Evolutionary conservation across 768 basidiomycete genomes (phyloP), one percentile per base, ranked within the genome.

Genomic region (Lactarius trivialis): DNA sequence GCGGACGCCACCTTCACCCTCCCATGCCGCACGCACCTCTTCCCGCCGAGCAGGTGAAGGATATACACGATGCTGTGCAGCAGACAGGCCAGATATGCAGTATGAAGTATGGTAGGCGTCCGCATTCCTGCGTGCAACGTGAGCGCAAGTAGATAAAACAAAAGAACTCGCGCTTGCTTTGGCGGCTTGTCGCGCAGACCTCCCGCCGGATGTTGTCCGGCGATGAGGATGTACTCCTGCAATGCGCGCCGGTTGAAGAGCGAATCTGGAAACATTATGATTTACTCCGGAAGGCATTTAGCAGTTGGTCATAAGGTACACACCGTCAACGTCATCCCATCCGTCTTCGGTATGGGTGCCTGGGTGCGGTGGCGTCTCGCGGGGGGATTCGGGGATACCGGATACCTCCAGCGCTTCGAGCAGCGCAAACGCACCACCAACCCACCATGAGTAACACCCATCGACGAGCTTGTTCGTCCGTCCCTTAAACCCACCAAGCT

Each of bases 391-490:
- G 32, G 54, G 6, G 24, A 32, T 14, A 33, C 55, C 30, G 30
- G 72, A 67, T 77, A 81, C 19, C 69, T 78, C 58, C 63, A 85
- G 68, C 30, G 82, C 84, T 60, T 91, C 90, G 0, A 97, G 74
- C 8, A 98, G 75, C 0, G 82, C 79, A 70, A 97, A 91, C 17
- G 88, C 81, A 0, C 95, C 95, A 2, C 92, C 97, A 26, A 93
- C 91, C 97, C 96, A 99, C 97, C 97, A 99, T n/a, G 89, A 87
- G 73, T 99, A 99, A 73, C 97, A 99, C 4, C 96, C 97, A 69
- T 99, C 97, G 0, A 99, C 96, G n/a, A 99, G 81, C 73, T 99
- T 99, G 72, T 98, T 99, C 66, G 93, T 92, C 57, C 97, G 78
- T 0, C 97, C 97, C 59, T 81, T 82, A 75, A 99, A 98, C 2